phyloP scores from a whole-genome alignment of 2,329 filamentous ascomycete genomes.

The Helicocarpus griseus region DNA sequence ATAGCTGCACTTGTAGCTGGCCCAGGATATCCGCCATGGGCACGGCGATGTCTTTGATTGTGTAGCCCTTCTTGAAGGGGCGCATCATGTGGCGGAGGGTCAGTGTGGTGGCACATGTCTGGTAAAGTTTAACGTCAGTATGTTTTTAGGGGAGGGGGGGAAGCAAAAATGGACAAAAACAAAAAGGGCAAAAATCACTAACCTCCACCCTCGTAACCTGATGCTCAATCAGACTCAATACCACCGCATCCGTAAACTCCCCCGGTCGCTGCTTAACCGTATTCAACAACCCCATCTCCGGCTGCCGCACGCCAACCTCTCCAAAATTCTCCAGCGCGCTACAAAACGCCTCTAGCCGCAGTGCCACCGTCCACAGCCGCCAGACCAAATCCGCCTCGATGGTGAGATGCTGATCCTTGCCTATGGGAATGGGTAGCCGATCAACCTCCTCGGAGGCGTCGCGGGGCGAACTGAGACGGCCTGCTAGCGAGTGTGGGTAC shows the following conservation, averaged over 20 bases:
- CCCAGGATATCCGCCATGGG: slow-evolving; percentile 61
- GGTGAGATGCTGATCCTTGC: slow-evolving; percentile 55
- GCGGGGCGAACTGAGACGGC: slow-evolving; percentile 47
- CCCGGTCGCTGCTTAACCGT: slow-evolving; percentile 61
- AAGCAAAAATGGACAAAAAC: neutral
- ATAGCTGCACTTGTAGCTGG: slow-evolving; percentile 31
- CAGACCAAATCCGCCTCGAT: slow-evolving; percentile 81
- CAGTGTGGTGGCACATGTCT: slow-evolving; percentile 76
- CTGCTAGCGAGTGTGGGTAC: slow-evolving; percentile 80
- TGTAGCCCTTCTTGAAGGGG: slow-evolving; percentile 52
- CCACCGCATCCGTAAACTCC: slow-evolving; percentile 78
- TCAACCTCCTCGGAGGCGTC: slow-evolving; percentile 38
- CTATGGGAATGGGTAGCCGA: slow-evolving; percentile 50
- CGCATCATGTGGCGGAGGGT: slow-evolving; percentile 67
- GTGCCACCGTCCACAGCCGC: slow-evolving; percentile 78
- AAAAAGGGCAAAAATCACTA: slow-evolving; percentile 36
- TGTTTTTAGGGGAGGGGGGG: slow-evolving; percentile 9
- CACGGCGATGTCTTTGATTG: slow-evolving; percentile 62
- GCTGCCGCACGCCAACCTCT: slow-evolving; percentile 57
- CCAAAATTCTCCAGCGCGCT: slow-evolving; percentile 68
- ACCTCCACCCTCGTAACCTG: slow-evolving; percentile 95
- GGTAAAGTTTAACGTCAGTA: slow-evolving; percentile 6
- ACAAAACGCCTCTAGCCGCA: slow-evolving; percentile 89
- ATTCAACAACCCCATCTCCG: slow-evolving; percentile 76
- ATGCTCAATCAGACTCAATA: slow-evolving; percentile 86